These are phyloP conservation scores for Fonsecaea erecta DNA, from an alignment of 2,329 filamentous ascomycete genomes.

Conservation along the genomic window DNA sequence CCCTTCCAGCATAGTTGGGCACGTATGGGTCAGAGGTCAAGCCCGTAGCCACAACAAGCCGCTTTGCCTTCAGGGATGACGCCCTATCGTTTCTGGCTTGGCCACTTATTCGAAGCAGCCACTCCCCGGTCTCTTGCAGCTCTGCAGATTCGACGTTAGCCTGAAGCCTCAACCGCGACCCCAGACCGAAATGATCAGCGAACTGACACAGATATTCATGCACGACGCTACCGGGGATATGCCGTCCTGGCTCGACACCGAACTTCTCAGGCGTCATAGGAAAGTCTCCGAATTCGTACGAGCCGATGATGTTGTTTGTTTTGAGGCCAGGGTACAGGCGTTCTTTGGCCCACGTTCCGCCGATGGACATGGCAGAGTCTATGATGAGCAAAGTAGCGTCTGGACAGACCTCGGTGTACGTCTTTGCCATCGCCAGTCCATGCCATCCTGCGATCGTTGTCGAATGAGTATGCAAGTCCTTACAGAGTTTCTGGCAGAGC, in stretches of 20 bases:
- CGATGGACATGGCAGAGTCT: constrained; percentile 62
- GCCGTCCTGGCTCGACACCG: constrained; percentile 55
- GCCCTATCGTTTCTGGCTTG: background rate
- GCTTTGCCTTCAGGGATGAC: constrained; percentile 44
- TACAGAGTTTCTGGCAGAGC: background rate
- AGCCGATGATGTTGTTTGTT: constrained; percentile 74
- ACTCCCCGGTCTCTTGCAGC: constrained; percentile 46
- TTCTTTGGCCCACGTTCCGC: constrained; percentile 72
- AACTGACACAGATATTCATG: constrained; percentile 63
- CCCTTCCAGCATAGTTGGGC: constrained; percentile 56
- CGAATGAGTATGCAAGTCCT: background rate
- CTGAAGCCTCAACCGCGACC: constrained; percentile 54
- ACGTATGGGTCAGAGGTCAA: constrained; percentile 63
- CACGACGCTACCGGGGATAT: constrained; percentile 63
- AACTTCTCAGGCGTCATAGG: constrained; percentile 66
- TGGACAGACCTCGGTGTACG: constrained; percentile 64
- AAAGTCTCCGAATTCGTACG: constrained; percentile 75
- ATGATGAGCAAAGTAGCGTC: constrained; percentile 61
- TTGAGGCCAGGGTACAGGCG: constrained; percentile 70
- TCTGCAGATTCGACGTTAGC: constrained; percentile 58
- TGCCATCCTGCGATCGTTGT: constrained; percentile 50
- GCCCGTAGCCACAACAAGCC: constrained; percentile 66
- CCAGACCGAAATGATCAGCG: constrained; percentile 59
- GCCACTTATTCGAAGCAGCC: constrained; percentile 40
- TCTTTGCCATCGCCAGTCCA: constrained; percentile 66